phyloP scores from a whole-genome alignment of 306 rosid genomes.

The Arachis stenosperma region DNA sequence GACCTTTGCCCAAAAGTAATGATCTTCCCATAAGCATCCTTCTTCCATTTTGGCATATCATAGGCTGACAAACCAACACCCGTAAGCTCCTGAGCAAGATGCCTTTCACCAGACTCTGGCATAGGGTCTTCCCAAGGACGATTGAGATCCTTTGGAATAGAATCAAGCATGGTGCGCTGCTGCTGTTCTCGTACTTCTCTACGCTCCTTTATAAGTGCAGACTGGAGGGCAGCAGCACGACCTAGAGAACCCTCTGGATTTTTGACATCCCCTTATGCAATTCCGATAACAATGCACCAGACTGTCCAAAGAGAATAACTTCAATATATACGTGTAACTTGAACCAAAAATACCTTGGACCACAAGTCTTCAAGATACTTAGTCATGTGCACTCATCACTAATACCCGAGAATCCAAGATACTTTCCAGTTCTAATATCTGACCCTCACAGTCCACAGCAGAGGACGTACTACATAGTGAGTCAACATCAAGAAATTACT shows the following conservation, averaged over 20 bases:
- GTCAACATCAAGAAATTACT: background rate
- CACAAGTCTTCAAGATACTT: conserved; percentile 60
- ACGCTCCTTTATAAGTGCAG: conserved; percentile 91
- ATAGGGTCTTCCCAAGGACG: conserved; percentile 97
- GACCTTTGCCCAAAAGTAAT: too few species aligned
- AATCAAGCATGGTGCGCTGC: conserved; percentile 23
- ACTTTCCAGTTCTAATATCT: conserved; percentile 77
- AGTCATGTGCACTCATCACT: conserved; percentile 22
- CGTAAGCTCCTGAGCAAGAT: conserved; percentile 89
- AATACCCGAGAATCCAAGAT: conserved; percentile 78
- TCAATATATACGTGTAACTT: conserved; percentile 17
- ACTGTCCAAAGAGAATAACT: conserved; percentile 51
- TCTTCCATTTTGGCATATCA: conserved; percentile 63
- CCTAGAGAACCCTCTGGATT: conserved; percentile 89
- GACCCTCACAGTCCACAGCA: conserved; percentile 64
- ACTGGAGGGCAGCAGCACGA: conserved; percentile 93
- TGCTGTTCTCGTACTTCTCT: conserved; percentile 90
- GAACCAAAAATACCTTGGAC: conserved; percentile 62
- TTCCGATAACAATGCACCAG: conserved; percentile 53
- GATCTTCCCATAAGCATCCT: too few species aligned
- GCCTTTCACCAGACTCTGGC: conserved; percentile 91
- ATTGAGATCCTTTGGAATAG: conserved; percentile 41
- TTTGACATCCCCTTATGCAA: conserved; percentile 51
- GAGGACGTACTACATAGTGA: conserved; percentile 49
- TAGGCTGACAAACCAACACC: conserved; percentile 92